These are phyloP conservation scores for Penicillium occitanis DNA, from an alignment of 2,329 filamentous ascomycete genomes.

Conservation along the genomic window DNA sequence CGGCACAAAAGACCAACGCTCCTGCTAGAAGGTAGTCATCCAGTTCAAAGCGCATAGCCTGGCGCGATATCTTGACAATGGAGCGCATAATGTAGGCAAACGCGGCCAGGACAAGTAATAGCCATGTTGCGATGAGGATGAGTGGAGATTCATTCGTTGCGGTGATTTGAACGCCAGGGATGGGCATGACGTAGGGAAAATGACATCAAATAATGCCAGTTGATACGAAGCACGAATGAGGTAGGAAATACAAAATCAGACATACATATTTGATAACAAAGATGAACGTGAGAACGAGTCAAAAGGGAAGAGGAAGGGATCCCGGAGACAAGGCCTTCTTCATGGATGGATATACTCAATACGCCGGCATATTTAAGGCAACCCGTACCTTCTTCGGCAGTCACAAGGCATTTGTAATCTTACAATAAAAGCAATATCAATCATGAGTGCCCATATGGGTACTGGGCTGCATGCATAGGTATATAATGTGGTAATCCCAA, in stretches of 20 bases:
- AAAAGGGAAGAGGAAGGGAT: not conserved
- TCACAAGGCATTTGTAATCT: not conserved
- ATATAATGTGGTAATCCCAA: not conserved
- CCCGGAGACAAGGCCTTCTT: not conserved
- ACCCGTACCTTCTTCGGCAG: not conserved
- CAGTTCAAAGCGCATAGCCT: not conserved
- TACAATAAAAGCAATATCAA: not conserved
- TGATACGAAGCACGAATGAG: not conserved
- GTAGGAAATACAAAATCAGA: not conserved
- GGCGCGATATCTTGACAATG: slow-evolving; percentile 7
- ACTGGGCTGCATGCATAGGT: not conserved
- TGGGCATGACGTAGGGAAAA: not conserved
- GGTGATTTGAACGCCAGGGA: slow-evolving; percentile 7
- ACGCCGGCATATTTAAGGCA: not conserved
- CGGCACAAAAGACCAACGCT: not conserved
- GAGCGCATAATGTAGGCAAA: slow-evolving; percentile 12
- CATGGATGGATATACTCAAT: not conserved
- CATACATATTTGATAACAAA: not conserved
- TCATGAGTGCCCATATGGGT: no score
- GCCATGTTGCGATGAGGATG: slow-evolving; percentile 12
- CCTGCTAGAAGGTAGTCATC: slow-evolving; percentile 8
- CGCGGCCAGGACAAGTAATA: not conserved
- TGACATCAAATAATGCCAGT: not conserved
- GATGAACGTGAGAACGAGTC: not conserved
- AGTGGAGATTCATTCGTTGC: slow-evolving; percentile 12